These are phyloP conservation scores for Paraglomus brasilianum DNA, from an alignment of 192 early-diverging fungal species.

Conservation along the genomic window DNA sequence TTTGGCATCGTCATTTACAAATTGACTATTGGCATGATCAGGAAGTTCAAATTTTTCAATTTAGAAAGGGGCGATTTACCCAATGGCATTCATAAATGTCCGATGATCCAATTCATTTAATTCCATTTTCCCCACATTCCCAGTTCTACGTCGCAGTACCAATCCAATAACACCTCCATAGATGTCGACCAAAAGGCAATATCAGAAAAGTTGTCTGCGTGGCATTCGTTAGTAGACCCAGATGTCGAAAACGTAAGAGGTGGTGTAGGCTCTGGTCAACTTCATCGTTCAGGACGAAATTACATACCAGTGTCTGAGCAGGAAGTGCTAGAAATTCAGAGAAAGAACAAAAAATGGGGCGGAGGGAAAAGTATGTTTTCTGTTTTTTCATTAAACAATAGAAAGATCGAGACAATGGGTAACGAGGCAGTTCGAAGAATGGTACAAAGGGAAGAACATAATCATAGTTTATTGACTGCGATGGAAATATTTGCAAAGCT, in stretches of 20 bases:
- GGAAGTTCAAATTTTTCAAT: too few species aligned
- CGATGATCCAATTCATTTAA: too few species aligned
- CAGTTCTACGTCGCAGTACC: too few species aligned
- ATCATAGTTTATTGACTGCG: background rate
- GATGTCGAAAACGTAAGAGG: background rate
- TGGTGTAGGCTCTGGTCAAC: constrained; percentile 17
- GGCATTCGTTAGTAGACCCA: constrained; percentile 10
- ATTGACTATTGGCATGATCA: too few species aligned
- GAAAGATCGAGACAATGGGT: background rate
- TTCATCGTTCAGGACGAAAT: constrained; percentile 19
- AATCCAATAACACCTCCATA: too few species aligned
- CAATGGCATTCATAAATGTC: too few species aligned
- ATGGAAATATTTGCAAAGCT: background rate
- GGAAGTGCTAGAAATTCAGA: constrained; percentile 10
- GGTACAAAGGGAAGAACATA: background rate
- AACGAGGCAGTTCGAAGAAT: background rate
- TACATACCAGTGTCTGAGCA: constrained; percentile 14
- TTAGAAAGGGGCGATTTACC: too few species aligned
- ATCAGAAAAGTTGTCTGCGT: background rate
- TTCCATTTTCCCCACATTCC: too few species aligned
- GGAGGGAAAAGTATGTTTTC: background rate
- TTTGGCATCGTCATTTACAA: too few species aligned
- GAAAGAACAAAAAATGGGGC: background rate
- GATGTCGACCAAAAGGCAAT: too few species aligned
- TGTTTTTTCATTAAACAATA: background rate